phyloP scores from a whole-genome alignment of 1,284 basidiomycete species.

The Phaffia rhodozyma region DNA sequence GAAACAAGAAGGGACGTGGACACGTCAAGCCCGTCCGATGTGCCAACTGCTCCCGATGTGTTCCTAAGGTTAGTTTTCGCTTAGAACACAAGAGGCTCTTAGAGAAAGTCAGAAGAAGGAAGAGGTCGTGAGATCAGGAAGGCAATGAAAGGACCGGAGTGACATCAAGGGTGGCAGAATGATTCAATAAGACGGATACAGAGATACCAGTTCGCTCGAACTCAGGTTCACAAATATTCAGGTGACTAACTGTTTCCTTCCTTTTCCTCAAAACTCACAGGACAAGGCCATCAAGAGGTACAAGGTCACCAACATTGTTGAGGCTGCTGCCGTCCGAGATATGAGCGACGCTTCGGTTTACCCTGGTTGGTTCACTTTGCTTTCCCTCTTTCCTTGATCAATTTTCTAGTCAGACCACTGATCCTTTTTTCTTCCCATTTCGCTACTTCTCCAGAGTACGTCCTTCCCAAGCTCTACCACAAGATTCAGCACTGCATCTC shows the following conservation, averaged over 20 bases:
- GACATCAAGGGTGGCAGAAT: neutral
- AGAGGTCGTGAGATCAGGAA: neutral
- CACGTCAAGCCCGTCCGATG: conserved; percentile 89
- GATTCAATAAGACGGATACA: too few species aligned
- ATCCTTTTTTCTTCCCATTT: conserved; percentile 6
- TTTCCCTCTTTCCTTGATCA: neutral
- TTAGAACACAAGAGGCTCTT: neutral
- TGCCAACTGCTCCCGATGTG: conserved; percentile 82
- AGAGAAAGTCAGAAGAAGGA: neutral
- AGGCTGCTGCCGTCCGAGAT: conserved; percentile 94
- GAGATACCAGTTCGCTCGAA: neutral
- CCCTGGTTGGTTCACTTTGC: conserved; percentile 48
- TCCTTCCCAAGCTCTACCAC: conserved; percentile 96
- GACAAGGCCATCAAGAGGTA: conserved; percentile 99
- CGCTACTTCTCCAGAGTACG: conserved; percentile 57
- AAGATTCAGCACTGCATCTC: conserved; percentile 99
- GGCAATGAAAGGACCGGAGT: neutral
- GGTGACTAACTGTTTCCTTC: neutral
- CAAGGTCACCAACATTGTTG: conserved; percentile 99
- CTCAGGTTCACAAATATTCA: neutral
- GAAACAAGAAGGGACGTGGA: conserved; percentile 97
- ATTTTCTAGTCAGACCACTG: neutral
- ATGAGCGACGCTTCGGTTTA: conserved; percentile 95
- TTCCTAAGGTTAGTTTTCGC: conserved; percentile 47
- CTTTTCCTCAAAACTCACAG: conserved; percentile 33